These are phyloP conservation scores for Tricholomella constricta DNA, from an alignment of 768 basidiomycete genomes.

Conservation along the genomic window DNA sequence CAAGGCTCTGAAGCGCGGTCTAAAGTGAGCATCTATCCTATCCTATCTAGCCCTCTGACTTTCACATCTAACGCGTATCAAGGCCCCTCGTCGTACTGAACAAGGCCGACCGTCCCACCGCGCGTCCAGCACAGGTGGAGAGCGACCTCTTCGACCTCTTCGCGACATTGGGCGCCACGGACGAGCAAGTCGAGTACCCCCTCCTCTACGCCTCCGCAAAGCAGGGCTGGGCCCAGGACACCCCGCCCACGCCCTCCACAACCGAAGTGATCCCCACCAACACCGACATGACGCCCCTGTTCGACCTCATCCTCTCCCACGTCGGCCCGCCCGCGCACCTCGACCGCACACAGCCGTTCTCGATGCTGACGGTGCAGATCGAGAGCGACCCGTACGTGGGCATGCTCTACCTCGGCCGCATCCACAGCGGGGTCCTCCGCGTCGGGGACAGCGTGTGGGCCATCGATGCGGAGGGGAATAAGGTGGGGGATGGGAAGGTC, in stretches of 20 bases:
- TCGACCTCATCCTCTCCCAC: conserved; percentile 48
- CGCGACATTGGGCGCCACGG: conserved; percentile 50
- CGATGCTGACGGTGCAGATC: conserved; percentile 55
- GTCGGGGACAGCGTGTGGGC: conserved; percentile 43
- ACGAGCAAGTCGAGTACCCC: conserved; percentile 54
- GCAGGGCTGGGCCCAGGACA: conserved; percentile 47
- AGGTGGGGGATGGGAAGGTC: conserved; percentile 51
- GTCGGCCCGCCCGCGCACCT: conserved; percentile 43
- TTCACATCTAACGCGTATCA: background rate
- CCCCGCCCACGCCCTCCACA: conserved; percentile 21
- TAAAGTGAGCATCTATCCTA: conserved; percentile 32
- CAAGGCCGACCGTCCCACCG: conserved; percentile 47
- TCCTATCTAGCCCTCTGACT: background rate
- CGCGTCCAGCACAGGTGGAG: conserved; percentile 48
- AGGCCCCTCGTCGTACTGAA: conserved; percentile 54
- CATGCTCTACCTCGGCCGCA: conserved; percentile 48
- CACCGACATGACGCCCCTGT: conserved; percentile 44
- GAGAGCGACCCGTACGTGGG: conserved; percentile 53
- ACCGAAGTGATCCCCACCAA: conserved; percentile 11
- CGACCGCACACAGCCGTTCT: conserved; percentile 41
- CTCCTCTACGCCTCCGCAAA: conserved; percentile 53
- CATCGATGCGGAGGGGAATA: conserved; percentile 42
- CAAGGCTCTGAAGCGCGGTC: conserved; percentile 45
- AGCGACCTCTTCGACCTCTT: conserved; percentile 53
- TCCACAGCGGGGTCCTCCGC: conserved; percentile 41